Percentiles rank a stretch among this genome's conserved stretches.
Evolutionary conservation across 2,329 filamentous ascomycete species (phyloP).

Genomic region (Cladosporium velox): DNA sequence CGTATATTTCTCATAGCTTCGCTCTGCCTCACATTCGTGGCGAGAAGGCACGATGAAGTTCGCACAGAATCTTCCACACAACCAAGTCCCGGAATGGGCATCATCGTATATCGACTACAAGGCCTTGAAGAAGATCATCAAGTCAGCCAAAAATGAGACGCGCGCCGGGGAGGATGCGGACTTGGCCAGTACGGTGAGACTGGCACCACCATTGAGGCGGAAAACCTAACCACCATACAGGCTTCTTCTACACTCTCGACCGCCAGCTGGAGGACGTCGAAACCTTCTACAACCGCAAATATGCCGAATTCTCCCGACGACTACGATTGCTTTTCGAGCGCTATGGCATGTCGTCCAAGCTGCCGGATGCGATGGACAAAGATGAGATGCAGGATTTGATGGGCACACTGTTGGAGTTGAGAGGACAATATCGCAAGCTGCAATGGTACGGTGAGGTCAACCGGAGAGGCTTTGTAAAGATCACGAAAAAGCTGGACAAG

Average conservation of each 20-base stretch:
- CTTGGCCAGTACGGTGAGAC: constrained; percentile 72
- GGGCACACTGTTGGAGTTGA: constrained; percentile 83
- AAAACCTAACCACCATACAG: constrained; percentile 53
- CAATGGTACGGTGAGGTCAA: constrained; percentile 99
- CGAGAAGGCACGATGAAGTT: constrained; percentile 45
- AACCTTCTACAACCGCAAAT: constrained; percentile 95
- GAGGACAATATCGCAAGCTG: constrained; percentile 83
- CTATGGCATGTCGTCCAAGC: constrained; percentile 74
- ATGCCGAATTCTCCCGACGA: constrained; percentile 78
- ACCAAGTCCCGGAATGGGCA: constrained; percentile 86
- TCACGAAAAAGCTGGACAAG: constrained; percentile 98
- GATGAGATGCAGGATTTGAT: constrained; percentile 92
- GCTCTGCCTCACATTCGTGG: neutral
- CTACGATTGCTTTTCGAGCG: constrained; percentile 84
- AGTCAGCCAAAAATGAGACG: constrained; percentile 61
- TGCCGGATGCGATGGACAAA: constrained; percentile 72
- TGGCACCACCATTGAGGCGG: constrained; percentile 22
- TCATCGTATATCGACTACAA: constrained; percentile 87
- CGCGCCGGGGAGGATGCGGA: constrained; percentile 76
- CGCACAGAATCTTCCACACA: constrained; percentile 65
- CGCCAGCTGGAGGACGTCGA: constrained; percentile 97
- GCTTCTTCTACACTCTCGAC: constrained; percentile 95
- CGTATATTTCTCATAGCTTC: neutral
- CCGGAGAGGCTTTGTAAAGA: constrained; percentile 91
- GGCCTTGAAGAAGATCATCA: constrained; percentile 92